Conservation (phyloP, 805 yeast species). For the Kazachstania kunashirensis region DNA sequence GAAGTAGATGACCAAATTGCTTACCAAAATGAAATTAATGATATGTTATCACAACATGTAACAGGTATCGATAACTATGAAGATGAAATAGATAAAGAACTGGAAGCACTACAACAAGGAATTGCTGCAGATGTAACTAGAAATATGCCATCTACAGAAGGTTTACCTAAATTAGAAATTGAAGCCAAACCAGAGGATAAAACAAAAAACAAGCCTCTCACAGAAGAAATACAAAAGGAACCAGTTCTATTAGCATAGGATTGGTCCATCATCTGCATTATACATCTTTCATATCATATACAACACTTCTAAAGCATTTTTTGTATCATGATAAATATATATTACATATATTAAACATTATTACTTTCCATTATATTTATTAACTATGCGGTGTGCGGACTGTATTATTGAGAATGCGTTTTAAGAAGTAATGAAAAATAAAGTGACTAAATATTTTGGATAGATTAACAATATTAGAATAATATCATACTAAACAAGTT, state of each 20-base stretch:
- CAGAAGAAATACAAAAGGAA: neutral
- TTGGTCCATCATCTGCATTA: no score
- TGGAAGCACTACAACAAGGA: slow-evolving; percentile 42
- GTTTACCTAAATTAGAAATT: slow-evolving; percentile 16
- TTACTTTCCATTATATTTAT: no score
- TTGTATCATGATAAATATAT: no score
- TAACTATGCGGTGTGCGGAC: no score
- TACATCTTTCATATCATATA: no score
- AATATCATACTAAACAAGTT: no score
- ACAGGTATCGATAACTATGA: slow-evolving; percentile 33
- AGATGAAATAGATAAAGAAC: slow-evolving; percentile 57
- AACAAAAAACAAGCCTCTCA: neutral
- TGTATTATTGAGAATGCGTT: no score
- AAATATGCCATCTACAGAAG: slow-evolving; percentile 26
- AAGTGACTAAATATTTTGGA: no score
- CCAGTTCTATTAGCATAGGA: neutral
- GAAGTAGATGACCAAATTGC: slow-evolving; percentile 72
- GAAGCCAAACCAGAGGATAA: neutral
- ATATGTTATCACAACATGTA: slow-evolving; percentile 34
- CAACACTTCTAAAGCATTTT: no score
- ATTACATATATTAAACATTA: no score
- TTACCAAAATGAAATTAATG: slow-evolving; percentile 66
- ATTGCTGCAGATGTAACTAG: slow-evolving; percentile 29
- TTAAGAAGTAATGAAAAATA: no score
- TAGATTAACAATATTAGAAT: no score